Evolutionary conservation across 2,329 filamentous ascomycete species (phyloP), one percentile per base, ranked within the genome.

Genomic region (Apiospora koreana): DNA sequence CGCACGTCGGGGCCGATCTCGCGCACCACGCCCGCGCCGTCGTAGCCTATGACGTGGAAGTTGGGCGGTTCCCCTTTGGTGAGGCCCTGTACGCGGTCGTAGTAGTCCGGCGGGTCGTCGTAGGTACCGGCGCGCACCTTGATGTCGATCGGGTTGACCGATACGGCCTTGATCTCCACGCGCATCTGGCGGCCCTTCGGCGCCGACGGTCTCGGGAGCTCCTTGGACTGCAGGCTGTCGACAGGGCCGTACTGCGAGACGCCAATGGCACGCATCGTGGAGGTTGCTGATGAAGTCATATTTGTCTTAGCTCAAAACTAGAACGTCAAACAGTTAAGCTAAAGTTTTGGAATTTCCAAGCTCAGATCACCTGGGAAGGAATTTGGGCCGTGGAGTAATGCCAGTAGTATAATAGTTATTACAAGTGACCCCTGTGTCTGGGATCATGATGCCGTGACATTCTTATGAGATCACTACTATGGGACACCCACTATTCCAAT

Each of bases 41-140:
- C 82, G 68, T 79, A 84, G n/a, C 83, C 83, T 65, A 81, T 78
- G 71, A 85, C 80, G 58, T 84, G 82, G 67, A 79, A 77, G 48
- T 50, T 50, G n/a, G 46, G 12, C 12, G 46, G n/a, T 21, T 73
- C 70, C 10, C 46, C 48, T 50, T 72, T 68, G 16, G 71, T 76
- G 18, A 76, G 68, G 16, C 71, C 41, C 71, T 72, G 72, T 42
- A 75, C 75, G 41, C 76, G 77, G 16, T 79, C 73, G 72, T 80
- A 82, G 74, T 80, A 82, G 70, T 81, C 79, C 23, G 76, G 75
- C 23, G 73, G 78, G 71, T 82, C 80, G 41, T 82, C 81, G 72
- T 82, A 83, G 14, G 73, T 75, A 31, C 77, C 78, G 16, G 69
- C 73, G 16, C 79, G 76, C 68, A 79, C 74, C 69, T 83, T 83